These are phyloP conservation scores for Eucalyptus regnans DNA, from an alignment of 345 rosid species.

Conservation along the genomic window DNA sequence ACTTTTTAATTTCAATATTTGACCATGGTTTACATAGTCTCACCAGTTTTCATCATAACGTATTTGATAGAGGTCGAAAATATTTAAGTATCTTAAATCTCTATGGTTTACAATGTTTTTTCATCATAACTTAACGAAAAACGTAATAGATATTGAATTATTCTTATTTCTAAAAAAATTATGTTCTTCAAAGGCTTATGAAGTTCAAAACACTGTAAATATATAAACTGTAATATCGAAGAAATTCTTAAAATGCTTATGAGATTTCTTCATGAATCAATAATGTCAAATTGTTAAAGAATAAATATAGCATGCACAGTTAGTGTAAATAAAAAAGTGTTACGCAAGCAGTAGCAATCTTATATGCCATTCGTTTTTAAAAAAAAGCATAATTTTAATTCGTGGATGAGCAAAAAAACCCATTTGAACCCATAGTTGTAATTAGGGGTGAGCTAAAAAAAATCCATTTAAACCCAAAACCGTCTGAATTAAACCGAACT, in stretches of 20 bases:
- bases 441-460: too few relatives aligned
- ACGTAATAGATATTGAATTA: too few relatives aligned
- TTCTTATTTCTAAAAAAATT: background rate
- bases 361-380: too few relatives aligned
- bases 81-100: background rate
- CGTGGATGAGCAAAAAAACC: too few relatives aligned
- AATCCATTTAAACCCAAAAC: too few relatives aligned
- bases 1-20: background rate
- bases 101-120: background rate
- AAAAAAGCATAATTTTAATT: too few relatives aligned
- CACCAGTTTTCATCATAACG: background rate
- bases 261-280: background rate
- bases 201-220: background rate
- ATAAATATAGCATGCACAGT: background rate
- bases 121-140: background rate
- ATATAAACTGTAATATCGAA: too few relatives aligned
- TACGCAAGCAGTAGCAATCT: fast-evolving
- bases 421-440: too few relatives aligned
- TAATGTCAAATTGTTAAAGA: background rate
- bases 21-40: background rate
- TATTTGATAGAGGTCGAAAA: too few relatives aligned
- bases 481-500: too few relatives aligned
- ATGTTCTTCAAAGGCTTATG: background rate
- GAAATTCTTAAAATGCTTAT: too few relatives aligned
- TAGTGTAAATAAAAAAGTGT: too few relatives aligned